These are phyloP conservation scores for Hanseniaspora guilliermondii DNA, from an alignment of 805 yeast species.

Conservation along the genomic window DNA sequence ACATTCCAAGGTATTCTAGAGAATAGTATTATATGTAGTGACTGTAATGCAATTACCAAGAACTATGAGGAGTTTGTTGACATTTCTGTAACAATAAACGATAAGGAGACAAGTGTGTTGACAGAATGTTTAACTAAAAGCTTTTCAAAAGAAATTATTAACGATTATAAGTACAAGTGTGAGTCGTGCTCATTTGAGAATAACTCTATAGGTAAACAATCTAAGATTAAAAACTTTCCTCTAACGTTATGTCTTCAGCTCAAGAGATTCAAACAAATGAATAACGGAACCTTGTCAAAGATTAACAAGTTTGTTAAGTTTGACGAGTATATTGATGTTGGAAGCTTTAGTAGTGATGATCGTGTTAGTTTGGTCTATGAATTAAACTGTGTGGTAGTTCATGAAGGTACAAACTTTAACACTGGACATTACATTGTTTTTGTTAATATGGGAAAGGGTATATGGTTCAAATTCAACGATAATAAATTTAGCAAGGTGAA, in stretches of 20 bases:
- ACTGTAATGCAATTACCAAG: conserved; percentile 44
- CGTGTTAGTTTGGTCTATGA: conserved; percentile 44
- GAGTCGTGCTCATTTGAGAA: conserved; percentile 39
- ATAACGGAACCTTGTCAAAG: conserved; percentile 42
- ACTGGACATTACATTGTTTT: conserved; percentile 89
- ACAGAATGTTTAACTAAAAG: conserved; percentile 62
- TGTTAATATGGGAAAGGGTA: conserved; percentile 56
- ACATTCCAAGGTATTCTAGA: conserved; percentile 75
- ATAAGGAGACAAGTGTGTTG: conserved; percentile 25
- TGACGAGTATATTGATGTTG: conserved; percentile 63
- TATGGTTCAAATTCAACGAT: conserved; percentile 90
- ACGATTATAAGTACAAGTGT: conserved; percentile 62
- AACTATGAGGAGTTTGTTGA: conserved; percentile 87
- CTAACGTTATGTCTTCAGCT: conserved; percentile 73
- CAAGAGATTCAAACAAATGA: conserved; percentile 45
- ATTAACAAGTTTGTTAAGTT: conserved; percentile 61
- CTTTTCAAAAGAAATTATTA: conserved; percentile 60
- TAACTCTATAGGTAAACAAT: conserved; percentile 58
- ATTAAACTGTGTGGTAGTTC: conserved; percentile 75
- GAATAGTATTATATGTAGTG: conserved; percentile 62
- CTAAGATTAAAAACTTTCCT: conserved; percentile 58
- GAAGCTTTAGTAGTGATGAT: conserved; percentile 33
- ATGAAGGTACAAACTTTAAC: conserved; percentile 72
- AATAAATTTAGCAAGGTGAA: conserved; percentile 58
- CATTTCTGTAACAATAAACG: conserved; percentile 44